Base-by-base conservation (phyloP, 805 yeast genomes). In the Myxozyma neotropica region DNA sequence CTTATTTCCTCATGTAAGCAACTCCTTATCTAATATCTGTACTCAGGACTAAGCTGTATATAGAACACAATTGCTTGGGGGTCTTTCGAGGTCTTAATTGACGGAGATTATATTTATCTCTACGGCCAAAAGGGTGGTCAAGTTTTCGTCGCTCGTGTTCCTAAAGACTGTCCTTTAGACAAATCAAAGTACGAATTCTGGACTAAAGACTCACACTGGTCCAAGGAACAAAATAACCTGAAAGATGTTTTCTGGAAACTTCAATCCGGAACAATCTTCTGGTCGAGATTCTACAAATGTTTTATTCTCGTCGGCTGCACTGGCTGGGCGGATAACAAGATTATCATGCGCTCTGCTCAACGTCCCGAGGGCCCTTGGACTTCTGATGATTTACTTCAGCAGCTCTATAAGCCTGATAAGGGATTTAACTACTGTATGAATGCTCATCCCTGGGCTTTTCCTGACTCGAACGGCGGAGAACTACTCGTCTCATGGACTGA, bases 381-480 rank as follows among this genome's bases (percentile, higher is more conserved):
- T 10, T 12, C 33, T 13, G 66, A 62, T 47, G 33, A 36, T 12
- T 38, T 53, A 3, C 51, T 58, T 44, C 35, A 55, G 8, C 66
- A 62, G 52, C 57, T 62, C 12, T 48, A 62, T 45, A 45, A 50
- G 40, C 63, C 63, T 13, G 26, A 17, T 19, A 21, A 31, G 33
- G 66, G 66, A 2, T 52, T 62, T 24, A 62, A 62, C 42, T 62
- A 62, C 53, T 62, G 66, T 49, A 33, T 62, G 29, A 62, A 62
- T 17, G 66, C 64, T 6, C 66, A 62, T 55, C 66, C 66, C 4
- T 62, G 66, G 66, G 66, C 64, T 13, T 62, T 62, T 43, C 66
- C 66, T 3, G 66, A 51, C 2, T 48, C 64, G 13, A 31, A 56
- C 13, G 64, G 64, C 33, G 61, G 62, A 4, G 54, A 62, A 45